Conservation (phyloP, 2,329 filamentous ascomycete species). For the Berkeleyomyces basicola region DNA sequence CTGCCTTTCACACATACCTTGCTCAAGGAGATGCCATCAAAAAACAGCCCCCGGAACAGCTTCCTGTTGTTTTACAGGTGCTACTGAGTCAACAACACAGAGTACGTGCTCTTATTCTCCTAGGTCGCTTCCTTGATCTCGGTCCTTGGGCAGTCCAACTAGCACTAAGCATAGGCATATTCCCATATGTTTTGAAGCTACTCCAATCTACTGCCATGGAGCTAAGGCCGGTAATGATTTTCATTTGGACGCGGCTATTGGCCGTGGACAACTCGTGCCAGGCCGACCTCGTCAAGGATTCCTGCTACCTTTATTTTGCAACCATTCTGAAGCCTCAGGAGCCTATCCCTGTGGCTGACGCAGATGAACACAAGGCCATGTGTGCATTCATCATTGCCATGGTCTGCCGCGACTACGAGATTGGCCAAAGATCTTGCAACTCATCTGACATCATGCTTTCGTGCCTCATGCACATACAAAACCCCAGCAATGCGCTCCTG, state of each 20-base stretch:
- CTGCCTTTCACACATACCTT: conserved; percentile 92
- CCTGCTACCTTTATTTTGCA: conserved; percentile 93
- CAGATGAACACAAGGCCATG: conserved; percentile 94
- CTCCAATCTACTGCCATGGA: conserved; percentile 89
- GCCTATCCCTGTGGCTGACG: conserved; percentile 69
- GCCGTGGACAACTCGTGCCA: conserved; percentile 92
- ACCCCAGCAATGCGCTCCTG: conserved; percentile 73
- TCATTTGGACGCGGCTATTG: conserved; percentile 93
- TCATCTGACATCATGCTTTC: conserved; percentile 80
- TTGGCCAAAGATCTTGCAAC: conserved; percentile 82
- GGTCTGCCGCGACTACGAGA: conserved; percentile 88
- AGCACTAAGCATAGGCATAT: conserved; percentile 92
- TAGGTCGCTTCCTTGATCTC: conserved; percentile 86
- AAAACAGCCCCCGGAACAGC: conserved; percentile 78
- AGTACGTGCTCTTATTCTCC: conserved; percentile 72
- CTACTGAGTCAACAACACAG: conserved; percentile 89
- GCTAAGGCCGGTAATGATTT: conserved; percentile 96
- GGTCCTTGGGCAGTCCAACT: conserved; percentile 98
- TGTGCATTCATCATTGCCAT: conserved; percentile 95
- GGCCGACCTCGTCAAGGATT: conserved; percentile 86
- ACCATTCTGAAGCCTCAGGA: conserved; percentile 76
- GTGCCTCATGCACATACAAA: conserved; percentile 67
- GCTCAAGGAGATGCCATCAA: conserved; percentile 63
- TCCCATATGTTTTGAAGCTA: conserved; percentile 95
- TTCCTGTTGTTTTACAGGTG: conserved; percentile 91